These are phyloP conservation scores for Venturia nashicola DNA, from an alignment of 2,329 filamentous ascomycete species.

Conservation along the genomic window DNA sequence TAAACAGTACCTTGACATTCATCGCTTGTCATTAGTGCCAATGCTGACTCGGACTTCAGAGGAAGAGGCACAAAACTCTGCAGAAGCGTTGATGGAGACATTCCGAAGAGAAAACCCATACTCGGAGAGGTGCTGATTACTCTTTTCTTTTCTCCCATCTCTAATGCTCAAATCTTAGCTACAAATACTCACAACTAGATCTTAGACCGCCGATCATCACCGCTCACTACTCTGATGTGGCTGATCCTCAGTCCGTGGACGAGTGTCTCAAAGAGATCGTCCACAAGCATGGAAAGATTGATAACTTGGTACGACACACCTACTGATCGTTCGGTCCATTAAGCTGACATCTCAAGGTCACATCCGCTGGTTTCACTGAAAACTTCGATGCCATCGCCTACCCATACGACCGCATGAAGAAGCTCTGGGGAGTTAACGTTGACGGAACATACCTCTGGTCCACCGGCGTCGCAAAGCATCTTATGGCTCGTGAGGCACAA, in stretches of 20 bases:
- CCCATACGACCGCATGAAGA: conserved; percentile 79
- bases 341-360: conserved; percentile 24
- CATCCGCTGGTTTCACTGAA: conserved; percentile 92
- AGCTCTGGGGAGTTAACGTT: conserved; percentile 90
- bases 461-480: conserved; percentile 69
- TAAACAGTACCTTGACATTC: conserved; percentile 57
- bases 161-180: neutral
- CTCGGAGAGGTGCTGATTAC: conserved; percentile 44
- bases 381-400: conserved; percentile 90
- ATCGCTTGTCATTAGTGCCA: neutral
- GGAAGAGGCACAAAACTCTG: conserved; percentile 72
- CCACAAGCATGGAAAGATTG: conserved; percentile 64
- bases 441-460: conserved; percentile 87
- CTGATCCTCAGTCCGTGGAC: conserved; percentile 66
- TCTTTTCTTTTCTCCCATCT: neutral
- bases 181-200: neutral
- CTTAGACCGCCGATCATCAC: conserved; percentile 60
- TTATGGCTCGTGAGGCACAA: conserved; percentile 66
- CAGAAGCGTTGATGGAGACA: conserved; percentile 57
- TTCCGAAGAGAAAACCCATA: conserved; percentile 73
- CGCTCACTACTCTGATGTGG: conserved; percentile 81
- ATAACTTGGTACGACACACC: conserved; percentile 55
- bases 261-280: conserved; percentile 59
- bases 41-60: conserved; percentile 36
- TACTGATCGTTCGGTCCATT: neutral